Percentiles rank a stretch among this genome's conserved stretches.
Evolutionary conservation across 2,329 filamentous ascomycete species (phyloP).

Genomic region (Juglanconis oblonga): DNA sequence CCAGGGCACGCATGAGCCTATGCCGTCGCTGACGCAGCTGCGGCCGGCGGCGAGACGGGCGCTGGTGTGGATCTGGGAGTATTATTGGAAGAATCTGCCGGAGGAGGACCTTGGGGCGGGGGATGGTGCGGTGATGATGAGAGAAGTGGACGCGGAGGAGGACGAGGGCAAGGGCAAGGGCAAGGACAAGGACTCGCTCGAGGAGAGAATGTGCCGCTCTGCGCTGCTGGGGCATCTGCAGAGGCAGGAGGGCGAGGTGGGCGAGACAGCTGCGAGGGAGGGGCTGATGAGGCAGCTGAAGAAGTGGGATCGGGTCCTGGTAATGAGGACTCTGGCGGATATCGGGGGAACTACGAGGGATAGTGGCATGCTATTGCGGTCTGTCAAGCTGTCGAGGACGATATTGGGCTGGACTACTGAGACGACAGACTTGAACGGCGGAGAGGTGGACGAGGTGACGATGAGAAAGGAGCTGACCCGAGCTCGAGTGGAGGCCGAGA

Average conservation of each 20-base stretch:
- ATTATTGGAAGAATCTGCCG: slow-evolving; percentile 69
- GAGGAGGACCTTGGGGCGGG: slow-evolving; percentile 18
- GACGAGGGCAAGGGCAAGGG: not conserved
- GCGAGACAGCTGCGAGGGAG: slow-evolving; percentile 19
- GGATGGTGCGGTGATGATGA: slow-evolving; percentile 1
- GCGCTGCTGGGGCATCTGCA: slow-evolving; percentile 38
- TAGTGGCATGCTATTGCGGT: slow-evolving; percentile 25
- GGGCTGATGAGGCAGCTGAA: slow-evolving; percentile 23
- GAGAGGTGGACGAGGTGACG: slow-evolving; percentile 8
- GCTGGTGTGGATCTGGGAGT: slow-evolving; percentile 82
- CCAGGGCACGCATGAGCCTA: slow-evolving; percentile 84
- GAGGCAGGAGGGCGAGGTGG: slow-evolving; percentile 25
- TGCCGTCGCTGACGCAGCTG: slow-evolving; percentile 73
- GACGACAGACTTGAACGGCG: slow-evolving; percentile 19
- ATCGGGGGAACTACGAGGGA: slow-evolving; percentile 28
- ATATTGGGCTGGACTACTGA: slow-evolving; percentile 22
- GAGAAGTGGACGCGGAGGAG: slow-evolving; percentile 1
- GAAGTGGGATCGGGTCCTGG: slow-evolving; percentile 26
- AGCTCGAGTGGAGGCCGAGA: slow-evolving; percentile 1
- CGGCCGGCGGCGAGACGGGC: slow-evolving; percentile 67
- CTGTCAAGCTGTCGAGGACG: slow-evolving; percentile 25
- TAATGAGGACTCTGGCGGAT: slow-evolving; percentile 27
- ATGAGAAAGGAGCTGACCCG: slow-evolving; percentile 1
- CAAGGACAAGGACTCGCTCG: slow-evolving; percentile 2
- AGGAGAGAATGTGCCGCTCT: slow-evolving; percentile 27